Evolutionary conservation across 2,329 filamentous ascomycete species (phyloP).

Genomic region (Neurospora sp.): DNA sequence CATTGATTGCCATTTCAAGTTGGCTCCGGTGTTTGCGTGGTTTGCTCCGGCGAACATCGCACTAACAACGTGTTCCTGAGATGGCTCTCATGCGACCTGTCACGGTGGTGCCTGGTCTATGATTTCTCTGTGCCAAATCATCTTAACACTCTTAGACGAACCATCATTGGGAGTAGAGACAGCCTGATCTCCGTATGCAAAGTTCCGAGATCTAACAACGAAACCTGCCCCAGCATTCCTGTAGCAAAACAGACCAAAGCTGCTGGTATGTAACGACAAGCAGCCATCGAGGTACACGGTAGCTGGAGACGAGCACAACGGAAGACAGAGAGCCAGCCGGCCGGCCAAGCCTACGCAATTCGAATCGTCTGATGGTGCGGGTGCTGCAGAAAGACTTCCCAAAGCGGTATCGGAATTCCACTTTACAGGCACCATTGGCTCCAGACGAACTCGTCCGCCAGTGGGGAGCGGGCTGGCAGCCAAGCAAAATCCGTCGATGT

Average conservation of each 20-base stretch:
- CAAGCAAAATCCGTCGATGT: background rate
- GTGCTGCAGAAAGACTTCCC: background rate
- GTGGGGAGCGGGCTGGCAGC: background rate
- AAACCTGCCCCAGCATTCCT: background rate
- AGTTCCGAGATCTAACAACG: background rate
- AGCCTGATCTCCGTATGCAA: background rate
- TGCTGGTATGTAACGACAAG: background rate
- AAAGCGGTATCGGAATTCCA: background rate
- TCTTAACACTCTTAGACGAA: background rate
- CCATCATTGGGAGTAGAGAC: background rate
- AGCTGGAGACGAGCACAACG: background rate
- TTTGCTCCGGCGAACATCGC: background rate
- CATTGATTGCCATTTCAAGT: background rate
- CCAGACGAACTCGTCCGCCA: background rate
- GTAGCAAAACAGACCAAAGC: background rate
- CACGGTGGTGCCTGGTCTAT: background rate
- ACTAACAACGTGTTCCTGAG: background rate
- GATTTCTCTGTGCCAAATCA: background rate
- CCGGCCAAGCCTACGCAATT: background rate
- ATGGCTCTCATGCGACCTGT: background rate
- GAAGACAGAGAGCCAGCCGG: background rate
- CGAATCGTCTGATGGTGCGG: background rate
- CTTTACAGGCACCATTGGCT: background rate
- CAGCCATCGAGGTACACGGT: background rate
- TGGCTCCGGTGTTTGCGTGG: background rate